Base-by-base conservation (phyloP, 164 flowering plant species). In the Malania oleifera region DNA sequence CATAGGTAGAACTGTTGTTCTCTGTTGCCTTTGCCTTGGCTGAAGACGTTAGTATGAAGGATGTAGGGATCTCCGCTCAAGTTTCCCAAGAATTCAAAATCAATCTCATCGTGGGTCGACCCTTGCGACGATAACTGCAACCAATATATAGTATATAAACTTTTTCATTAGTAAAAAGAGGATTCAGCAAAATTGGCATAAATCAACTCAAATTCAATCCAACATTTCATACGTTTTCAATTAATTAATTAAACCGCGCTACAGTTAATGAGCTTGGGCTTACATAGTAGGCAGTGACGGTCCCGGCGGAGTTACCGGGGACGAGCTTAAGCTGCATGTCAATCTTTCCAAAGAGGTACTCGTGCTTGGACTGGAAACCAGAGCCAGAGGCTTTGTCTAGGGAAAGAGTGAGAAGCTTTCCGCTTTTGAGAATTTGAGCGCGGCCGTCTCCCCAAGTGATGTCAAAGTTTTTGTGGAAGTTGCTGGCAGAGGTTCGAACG, bases 31-130 rank as follows among this genome's bases (percentile, higher is more conserved):
- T 51, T 51, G 0, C 54, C 54, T 51, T 51, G 54, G 5, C 35
- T 13, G 22, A 26, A 51, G 9, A 51, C 54, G 17, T 51, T 51
- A 35, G 54, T 51, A 22, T 28, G 35, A 7, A 51, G 54, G 5
- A 28, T 51, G 19, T 51, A 51, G 62, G 71, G 71, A 50, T 68
- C 58, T 6, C 71, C 67, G 52, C 63, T 57, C 3, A 63, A 54
- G 26, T 68, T 68, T 50, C 67, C 63, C 37, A 51, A 27, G 53
- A 47, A 68, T 39, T 67, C 71, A 3, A 67, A 43, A 27, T 67
- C 71, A 34, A 67, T 62, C 47, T 67, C 71, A 19, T 68, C 71
- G 10, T 47, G 63, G 23, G 23, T 45, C 19, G 41, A 26, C 14
- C 56, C 63, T 22, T 20, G n/a, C n/a, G n/a, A n/a, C n/a, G n/a